Base-by-base conservation (phyloP, 2,329 filamentous ascomycete species). In the Plenodomus lindquistii region DNA sequence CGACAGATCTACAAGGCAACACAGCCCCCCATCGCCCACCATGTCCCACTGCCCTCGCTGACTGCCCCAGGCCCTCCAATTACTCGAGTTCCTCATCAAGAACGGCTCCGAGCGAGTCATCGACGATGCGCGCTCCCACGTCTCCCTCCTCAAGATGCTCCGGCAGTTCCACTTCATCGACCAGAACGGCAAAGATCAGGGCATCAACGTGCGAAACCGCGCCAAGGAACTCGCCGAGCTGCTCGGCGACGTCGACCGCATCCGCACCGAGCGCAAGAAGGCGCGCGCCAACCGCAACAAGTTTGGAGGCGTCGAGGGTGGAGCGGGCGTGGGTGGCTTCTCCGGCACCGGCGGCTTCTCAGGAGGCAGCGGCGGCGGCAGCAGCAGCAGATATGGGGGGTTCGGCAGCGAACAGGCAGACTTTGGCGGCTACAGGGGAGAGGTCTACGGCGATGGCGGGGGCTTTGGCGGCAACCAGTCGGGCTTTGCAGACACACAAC, bases 111-210 rank as follows among this genome's bases (percentile, higher is more conserved):
- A 99, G 74, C 84, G 94, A 45, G 94, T 99, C 31, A 93, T 99
- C 58, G 94, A 99, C 74, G 94, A 99, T 75, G 94, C 94, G 48
- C 86, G 94, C 63, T 92, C 92, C 48, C 94, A 99, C 73, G 85
- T 99, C 53, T 95, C 93, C 15, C 85, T 97, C 9, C 83, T 99
- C 51, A 96, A 97, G 76, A 99, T 99, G 94, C 84, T 99, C 46
- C 89, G 92, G 48, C 94, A 99, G 73, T 99, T 99, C 75, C 94
- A 99, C 76, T 99, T 81, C 75, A 97, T 99, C 73, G 84, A 99
- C 69, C 81, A 84, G 70, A 97, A 97, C 73, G 94, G 94, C 72
- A 99, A 99, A 75, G 94, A 99, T 70, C 94, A 99, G 74, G 94
- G 94, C 52, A 85, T 99, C 74, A 99, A 99, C 69, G 94, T 99